Percentiles rank a stretch among this genome's conserved stretches.
These are phyloP conservation scores for Stephanodiscus triporus DNA, from an alignment of 108 stramenopile genomes.

Conservation along the genomic window DNA sequence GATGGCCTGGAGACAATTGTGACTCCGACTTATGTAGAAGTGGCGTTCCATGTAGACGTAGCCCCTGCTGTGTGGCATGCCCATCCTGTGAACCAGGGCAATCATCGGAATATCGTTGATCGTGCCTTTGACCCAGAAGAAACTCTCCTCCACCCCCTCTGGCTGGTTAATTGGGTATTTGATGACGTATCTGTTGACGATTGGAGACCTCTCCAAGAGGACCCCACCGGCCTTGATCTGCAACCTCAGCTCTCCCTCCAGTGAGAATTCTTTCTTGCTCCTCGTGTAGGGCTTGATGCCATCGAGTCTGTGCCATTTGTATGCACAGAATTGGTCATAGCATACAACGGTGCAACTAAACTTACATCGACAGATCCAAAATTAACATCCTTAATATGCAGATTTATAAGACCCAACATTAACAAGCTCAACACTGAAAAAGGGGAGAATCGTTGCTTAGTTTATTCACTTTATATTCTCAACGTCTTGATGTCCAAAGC, in stretches of 20 bases:
- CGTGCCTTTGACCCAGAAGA: slow-evolving; percentile 60
- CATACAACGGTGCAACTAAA: no score
- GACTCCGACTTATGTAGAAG: slow-evolving; percentile 59
- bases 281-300: slow-evolving; percentile 57
- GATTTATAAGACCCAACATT: no score
- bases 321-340: slow-evolving; percentile 51
- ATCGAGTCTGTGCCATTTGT: slow-evolving; percentile 49
- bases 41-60: slow-evolving; percentile 59
- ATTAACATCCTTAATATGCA: no score
- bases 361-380: no score
- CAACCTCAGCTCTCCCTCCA: slow-evolving; percentile 52
- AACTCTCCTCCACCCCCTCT: slow-evolving; percentile 43
- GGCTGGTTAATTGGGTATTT: slow-evolving; percentile 59
- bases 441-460: no score
- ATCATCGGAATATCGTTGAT: slow-evolving; percentile 64
- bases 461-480: not conserved
- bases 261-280: slow-evolving; percentile 46
- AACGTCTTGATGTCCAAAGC: slow-evolving; percentile 43
- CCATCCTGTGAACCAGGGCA: slow-evolving; percentile 51
- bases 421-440: no score
- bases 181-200: slow-evolving; percentile 46
- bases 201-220: slow-evolving; percentile 39
- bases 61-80: slow-evolving; percentile 40
- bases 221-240: slow-evolving; percentile 40
- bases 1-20: slow-evolving; percentile 63